Percentiles rank a stretch among this genome's conserved stretches.
phyloP scores from a whole-genome alignment of 129 eudicot species.

The Smallanthus sonchifolius region DNA sequence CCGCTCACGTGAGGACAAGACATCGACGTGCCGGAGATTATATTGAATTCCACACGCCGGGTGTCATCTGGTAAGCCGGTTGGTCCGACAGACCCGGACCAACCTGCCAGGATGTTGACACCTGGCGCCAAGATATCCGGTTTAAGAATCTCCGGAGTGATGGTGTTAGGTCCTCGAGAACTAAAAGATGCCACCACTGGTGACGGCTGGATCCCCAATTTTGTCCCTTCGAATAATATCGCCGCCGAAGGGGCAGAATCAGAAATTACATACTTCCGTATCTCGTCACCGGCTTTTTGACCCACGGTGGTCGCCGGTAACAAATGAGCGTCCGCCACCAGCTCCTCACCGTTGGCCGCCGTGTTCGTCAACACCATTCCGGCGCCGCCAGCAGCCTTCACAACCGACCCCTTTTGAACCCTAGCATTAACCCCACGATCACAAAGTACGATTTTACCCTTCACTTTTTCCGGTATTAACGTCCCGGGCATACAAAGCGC shows the following conservation, averaged over 20 bases:
- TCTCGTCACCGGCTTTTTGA: slow-evolving; percentile 58
- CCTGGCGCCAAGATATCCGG: slow-evolving; percentile 94
- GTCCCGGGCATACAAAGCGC: slow-evolving; percentile 87
- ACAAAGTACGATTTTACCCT: slow-evolving; percentile 79
- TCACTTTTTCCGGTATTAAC: slow-evolving; percentile 63
- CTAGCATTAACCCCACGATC: slow-evolving; percentile 88
- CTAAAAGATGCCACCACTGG: slow-evolving; percentile 98
- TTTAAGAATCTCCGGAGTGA: slow-evolving; percentile 77
- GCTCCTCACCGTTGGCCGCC: slow-evolving; percentile 90
- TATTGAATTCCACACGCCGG: slow-evolving; percentile 77
- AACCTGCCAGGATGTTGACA: slow-evolving; percentile 87
- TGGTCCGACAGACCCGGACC: slow-evolving; percentile 80
- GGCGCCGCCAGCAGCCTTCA: slow-evolving; percentile 79
- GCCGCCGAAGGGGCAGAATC: slow-evolving; percentile 63
- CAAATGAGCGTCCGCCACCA: slow-evolving; percentile 94
- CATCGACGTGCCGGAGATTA: slow-evolving; percentile 96
- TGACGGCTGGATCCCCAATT: slow-evolving; percentile 81
- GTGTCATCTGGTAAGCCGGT: slow-evolving; percentile 69
- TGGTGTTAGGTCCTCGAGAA: slow-evolving; percentile 81
- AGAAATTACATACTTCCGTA: slow-evolving; percentile 46
- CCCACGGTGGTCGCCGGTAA: slow-evolving; percentile 89
- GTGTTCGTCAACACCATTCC: slow-evolving; percentile 95
- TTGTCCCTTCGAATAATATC: slow-evolving; percentile 73
- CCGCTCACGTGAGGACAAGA: slow-evolving; percentile 98
- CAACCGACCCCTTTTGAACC: slow-evolving; percentile 89